Base-by-base conservation (phyloP, 768 basidiomycete species). In the Tephrocybe rancida region DNA sequence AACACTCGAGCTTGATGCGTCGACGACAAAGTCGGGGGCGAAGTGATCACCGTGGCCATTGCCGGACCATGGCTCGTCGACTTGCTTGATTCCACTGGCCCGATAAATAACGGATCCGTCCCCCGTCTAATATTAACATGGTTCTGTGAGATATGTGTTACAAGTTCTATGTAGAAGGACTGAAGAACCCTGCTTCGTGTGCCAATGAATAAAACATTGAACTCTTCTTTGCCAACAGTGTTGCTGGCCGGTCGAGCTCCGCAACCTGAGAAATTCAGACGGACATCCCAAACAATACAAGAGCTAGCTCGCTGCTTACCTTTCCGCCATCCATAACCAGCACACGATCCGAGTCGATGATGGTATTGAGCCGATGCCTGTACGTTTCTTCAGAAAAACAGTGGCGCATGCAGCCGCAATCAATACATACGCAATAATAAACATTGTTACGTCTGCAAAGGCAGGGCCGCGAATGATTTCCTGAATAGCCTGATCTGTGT, bases 401-500 rank as follows among this genome's bases (percentile, higher is more conserved):
- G 24, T 45, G 39, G 27, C 43, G 32, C 32, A 38, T 6, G 1
- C n/a, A n/a, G 42, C 51, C 44, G 3, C 11, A n/a, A n/a, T 24
- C 9, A 22, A 8, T 47, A 78, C 84, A 62, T 72, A 91, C 84
- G 91, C 92, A 62, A 94, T 92, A 13, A 91, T 94, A 48, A 96
- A 69, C 52, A 94, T 92, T 9, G 93, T 95, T 13, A 89, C 86
- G 53, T 87, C 71, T 2, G 78, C 71, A 64, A 95, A 96, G 27
- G 87, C 81, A 3, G 86, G 80, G 5, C 93, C 91, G 22, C 85
- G 81, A 42, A 96, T 89, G 57, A 94, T 93, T 10, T 86, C 85
- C 73, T 97, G 94, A 57, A 95, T 90, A 25, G 88, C 88, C 52
- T 81, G 81, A 65, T 96, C 94, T 7, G 93, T 95, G 64, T 95